Conservation (phyloP, 163 green algal species). For the Scenedesmus sp. region DNA sequence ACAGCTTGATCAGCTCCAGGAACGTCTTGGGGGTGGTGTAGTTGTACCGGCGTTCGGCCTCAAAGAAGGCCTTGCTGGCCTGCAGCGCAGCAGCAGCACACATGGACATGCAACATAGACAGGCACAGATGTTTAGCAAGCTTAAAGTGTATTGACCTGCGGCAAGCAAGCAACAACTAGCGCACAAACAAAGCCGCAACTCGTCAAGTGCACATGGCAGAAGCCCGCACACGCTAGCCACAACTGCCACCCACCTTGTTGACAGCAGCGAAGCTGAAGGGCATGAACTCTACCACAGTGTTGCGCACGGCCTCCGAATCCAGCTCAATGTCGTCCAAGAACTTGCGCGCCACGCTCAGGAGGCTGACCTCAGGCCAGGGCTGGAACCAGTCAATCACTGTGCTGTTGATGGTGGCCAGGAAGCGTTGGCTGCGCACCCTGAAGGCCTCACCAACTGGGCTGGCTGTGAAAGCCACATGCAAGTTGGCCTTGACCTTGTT, state of each 20-base stretch:
- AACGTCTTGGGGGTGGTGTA: conserved; percentile 91
- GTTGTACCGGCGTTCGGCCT: conserved; percentile 80
- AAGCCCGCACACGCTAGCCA: background rate
- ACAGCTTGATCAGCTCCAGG: conserved; percentile 86
- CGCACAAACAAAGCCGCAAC: background rate
- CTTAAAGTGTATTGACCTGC: background rate
- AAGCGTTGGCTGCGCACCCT: conserved; percentile 85
- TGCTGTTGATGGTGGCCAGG: conserved; percentile 90
- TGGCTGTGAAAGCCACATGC: conserved; percentile 94
- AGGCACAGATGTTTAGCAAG: background rate
- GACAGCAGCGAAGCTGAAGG: conserved; percentile 84
- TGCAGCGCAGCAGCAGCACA: conserved; percentile 20
- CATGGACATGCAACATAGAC: background rate
- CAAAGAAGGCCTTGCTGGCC: conserved; percentile 68
- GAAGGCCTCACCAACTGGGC: conserved; percentile 93
- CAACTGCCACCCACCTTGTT: conserved; percentile 68
- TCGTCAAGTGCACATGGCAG: background rate
- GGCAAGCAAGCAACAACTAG: background rate
- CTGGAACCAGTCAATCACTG: conserved; percentile 92
- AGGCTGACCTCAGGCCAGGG: conserved; percentile 78
- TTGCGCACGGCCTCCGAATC: conserved; percentile 70
- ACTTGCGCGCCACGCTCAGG: conserved; percentile 84
- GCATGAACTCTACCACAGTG: conserved; percentile 91
- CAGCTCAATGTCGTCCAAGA: conserved; percentile 86
- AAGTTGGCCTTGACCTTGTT: conserved; percentile 90